Conservation (phyloP, 768 basidiomycete species). For the Chiua virens region DNA sequence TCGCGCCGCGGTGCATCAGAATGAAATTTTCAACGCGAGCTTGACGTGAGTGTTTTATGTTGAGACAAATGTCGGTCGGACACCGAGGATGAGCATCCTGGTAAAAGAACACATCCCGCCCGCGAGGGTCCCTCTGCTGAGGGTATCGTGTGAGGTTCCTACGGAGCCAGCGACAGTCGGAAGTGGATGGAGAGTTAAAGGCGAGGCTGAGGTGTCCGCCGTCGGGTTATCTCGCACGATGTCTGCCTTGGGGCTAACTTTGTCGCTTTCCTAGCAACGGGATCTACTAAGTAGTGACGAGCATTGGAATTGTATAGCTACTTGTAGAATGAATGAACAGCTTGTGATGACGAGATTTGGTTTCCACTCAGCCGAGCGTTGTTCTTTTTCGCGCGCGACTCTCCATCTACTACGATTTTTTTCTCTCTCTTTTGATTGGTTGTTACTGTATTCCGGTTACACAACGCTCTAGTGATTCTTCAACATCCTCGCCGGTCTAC, state of each 20-base stretch:
- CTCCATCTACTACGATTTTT: constrained; percentile 1
- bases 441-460: no score
- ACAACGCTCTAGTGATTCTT: no score
- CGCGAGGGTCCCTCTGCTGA: constrained; percentile 35
- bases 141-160: constrained; percentile 31
- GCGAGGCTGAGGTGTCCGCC: constrained; percentile 75
- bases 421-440: not conserved
- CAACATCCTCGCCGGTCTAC: constrained; percentile 6
- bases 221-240: not conserved
- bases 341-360: no score
- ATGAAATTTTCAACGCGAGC: no score
- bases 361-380: constrained; percentile 10
- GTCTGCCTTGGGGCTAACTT: constrained; percentile 1
- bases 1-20: no score
- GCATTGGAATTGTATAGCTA: not conserved
- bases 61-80: constrained; percentile 18
- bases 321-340: no score
- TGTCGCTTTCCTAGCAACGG: not conserved
- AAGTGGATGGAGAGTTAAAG: constrained; percentile 79
- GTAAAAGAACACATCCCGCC: constrained; percentile 83
- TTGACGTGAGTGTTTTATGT: constrained; percentile 30
- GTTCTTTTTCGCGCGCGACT: constrained; percentile 12
- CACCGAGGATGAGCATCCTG: constrained; percentile 81
- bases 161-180: constrained; percentile 45
- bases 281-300: no score